Conservation (phyloP, 2,329 filamentous ascomycete genomes). For the Colletotrichum navitas region DNA sequence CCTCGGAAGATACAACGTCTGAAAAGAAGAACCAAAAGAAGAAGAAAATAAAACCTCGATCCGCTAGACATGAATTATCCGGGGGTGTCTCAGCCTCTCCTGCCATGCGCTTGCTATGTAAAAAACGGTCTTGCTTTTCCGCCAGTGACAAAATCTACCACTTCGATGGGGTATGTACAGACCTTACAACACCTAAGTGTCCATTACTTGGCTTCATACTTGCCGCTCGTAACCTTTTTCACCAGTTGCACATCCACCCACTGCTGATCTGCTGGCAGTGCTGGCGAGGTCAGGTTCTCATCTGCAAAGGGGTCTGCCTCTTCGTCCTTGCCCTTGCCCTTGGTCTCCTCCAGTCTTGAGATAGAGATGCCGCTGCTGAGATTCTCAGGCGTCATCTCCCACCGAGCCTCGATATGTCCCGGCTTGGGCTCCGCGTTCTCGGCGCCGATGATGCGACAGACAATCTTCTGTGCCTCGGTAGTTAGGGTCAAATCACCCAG, state of each 20-base stretch:
- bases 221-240: slow-evolving; percentile 79
- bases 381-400: slow-evolving; percentile 69
- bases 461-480: slow-evolving; percentile 78
- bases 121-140: slow-evolving; percentile 29
- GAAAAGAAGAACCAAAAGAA: slow-evolving; percentile 1
- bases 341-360: slow-evolving; percentile 63
- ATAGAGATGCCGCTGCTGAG: slow-evolving; percentile 76
- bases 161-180: slow-evolving; percentile 29
- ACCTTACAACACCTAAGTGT: slow-evolving; percentile 33
- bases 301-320: slow-evolving; percentile 79
- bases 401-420: slow-evolving; percentile 84
- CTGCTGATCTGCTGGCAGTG: slow-evolving; percentile 47
- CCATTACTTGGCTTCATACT: slow-evolving; percentile 73
- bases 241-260: slow-evolving; percentile 78
- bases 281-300: slow-evolving; percentile 45
- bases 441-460: slow-evolving; percentile 82
- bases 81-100: slow-evolving; percentile 16
- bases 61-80: slow-evolving; percentile 27
- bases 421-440: slow-evolving; percentile 78
- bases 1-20: slow-evolving; percentile 15
- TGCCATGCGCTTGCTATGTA: slow-evolving; percentile 41
- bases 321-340: slow-evolving; percentile 66
- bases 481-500: slow-evolving; percentile 79
- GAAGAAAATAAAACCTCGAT: neutral
- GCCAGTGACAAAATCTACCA: slow-evolving; percentile 32